Evolutionary conservation across 306 rosid species (phyloP), one percentile per base, ranked within the genome.

Genomic region (Fragaria ananassa): DNA sequence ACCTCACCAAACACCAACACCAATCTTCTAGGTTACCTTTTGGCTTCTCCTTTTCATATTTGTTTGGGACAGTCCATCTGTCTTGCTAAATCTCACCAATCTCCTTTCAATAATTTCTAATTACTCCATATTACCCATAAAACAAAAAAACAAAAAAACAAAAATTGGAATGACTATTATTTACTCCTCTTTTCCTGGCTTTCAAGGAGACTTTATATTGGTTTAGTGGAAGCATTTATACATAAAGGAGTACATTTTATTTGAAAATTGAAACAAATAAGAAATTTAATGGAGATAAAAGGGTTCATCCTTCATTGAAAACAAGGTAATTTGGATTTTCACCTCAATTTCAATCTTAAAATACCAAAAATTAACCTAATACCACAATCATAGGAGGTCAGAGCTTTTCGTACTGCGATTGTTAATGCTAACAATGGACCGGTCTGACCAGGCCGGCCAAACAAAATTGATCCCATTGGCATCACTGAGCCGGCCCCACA

Each of bases 1-100:
- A 62, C 80, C 70, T 81, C 44, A 70, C 73, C 80, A 81, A 71
- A 39, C 37, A 58, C 73, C 84, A 76, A 44, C 66, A 54, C 56
- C 54, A 76, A 58, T 73, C 72, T 61, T 75, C 68, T 68, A 0
- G 21, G 23, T 44, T 46, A 68, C 37, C 65, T 35, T 75, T 49
- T 49, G 19, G 49, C 65, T 13, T 39, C 79, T 68, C 53, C 56
- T 45, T 57, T 1, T 51, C 29, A 49, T 34, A 63, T 21, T 0
- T 49, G 35, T 27, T 62, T 15, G 25, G 27, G 44, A 71, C 71
- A 18, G 56, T 50, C 58, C 47, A 71, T 63, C n/a, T 78, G 73
- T 63, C 39, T 29, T 58, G 37, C 67, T 27, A 29, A 29, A 61
- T 61, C 17, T 58, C 11, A 25, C 10, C 67, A 31, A 29, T 14